Conservation (phyloP, 768 basidiomycete species). For the Coprinellus aureogranulatus region DNA sequence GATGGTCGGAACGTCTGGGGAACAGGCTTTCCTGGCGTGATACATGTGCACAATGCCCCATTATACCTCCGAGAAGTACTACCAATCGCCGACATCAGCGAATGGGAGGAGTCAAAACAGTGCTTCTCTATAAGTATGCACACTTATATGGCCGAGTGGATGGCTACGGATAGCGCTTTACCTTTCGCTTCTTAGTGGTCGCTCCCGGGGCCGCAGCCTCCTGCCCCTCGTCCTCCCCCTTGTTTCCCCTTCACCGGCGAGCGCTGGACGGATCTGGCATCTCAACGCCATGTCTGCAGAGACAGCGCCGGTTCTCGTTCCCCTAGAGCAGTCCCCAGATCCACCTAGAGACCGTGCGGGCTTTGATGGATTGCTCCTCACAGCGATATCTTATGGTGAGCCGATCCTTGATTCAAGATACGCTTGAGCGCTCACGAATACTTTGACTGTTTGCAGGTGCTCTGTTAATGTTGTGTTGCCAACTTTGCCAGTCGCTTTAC, state of each 20-base stretch:
- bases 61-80: slow-evolving; percentile 1
- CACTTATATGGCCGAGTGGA: neutral
- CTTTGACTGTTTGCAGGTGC: slow-evolving; percentile 26
- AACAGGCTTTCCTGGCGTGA: neutral
- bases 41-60: neutral
- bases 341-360: slow-evolving; percentile 23
- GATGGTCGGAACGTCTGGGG: neutral
- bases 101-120: neutral
- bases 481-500: slow-evolving; percentile 33
- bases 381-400: slow-evolving; percentile 34
- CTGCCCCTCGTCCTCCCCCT: neutral
- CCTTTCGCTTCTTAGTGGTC: neutral
- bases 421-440: neutral
- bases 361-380: slow-evolving; percentile 33
- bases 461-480: slow-evolving; percentile 37
- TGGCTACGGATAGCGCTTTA: neutral
- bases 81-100: slow-evolving; percentile 3
- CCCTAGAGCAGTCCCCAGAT: too few species aligned
- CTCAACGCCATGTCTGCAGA: neutral
- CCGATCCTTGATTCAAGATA: neutral
- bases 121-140: neutral
- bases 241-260: neutral
- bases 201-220: neutral
- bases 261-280: slow-evolving; percentile 1
- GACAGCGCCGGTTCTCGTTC: too few species aligned